Evolutionary conservation across 805 yeast genomes (phyloP).

Genomic region (Metschnikowia noctiluminum): DNA sequence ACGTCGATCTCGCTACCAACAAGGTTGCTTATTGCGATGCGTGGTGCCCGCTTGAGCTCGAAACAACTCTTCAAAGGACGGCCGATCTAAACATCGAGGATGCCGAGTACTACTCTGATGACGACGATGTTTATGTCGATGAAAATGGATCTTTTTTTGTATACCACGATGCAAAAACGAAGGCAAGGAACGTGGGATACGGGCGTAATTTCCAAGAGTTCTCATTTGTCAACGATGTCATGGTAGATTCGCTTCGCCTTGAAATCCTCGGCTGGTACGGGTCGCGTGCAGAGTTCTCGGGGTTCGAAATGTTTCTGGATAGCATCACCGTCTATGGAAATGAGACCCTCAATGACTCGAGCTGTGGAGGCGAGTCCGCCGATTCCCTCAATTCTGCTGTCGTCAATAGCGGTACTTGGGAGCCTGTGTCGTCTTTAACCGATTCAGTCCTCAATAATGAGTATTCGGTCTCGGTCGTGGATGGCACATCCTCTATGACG

Average conservation of each 20-base stretch:
- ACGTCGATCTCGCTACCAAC: conserved; percentile 69
- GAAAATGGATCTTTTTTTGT: conserved; percentile 33
- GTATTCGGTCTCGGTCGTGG: conserved; percentile 31
- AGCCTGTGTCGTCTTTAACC: conserved; percentile 23
- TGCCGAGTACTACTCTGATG: conserved; percentile 9
- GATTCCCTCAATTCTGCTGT: conserved; percentile 25
- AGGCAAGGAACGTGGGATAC: conserved; percentile 39
- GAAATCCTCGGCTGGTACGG: conserved; percentile 71
- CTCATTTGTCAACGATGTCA: conserved; percentile 67
- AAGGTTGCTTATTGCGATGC: conserved; percentile 72
- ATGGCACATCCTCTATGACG: conserved; percentile 31
- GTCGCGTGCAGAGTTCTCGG: conserved; percentile 60
- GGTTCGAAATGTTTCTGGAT: conserved; percentile 67
- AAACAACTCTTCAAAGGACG: conserved; percentile 30
- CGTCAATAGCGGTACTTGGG: conserved; percentile 28
- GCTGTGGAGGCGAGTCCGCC: conserved; percentile 43
- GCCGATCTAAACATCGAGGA: conserved; percentile 24
- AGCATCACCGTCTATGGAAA: conserved; percentile 68
- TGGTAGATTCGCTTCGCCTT: conserved; percentile 58
- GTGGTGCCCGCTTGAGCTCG: conserved; percentile 70
- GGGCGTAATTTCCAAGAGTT: conserved; percentile 70
- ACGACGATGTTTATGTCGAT: conserved; percentile 30
- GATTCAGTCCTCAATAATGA: conserved; percentile 26
- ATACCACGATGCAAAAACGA: conserved; percentile 33
- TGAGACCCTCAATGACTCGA: conserved; percentile 63